A percentile compares a stretch with the other conserved stretches of the same genome.
Conservation (phyloP, 768 basidiomycete species). For the Boletus insuetus region DNA sequence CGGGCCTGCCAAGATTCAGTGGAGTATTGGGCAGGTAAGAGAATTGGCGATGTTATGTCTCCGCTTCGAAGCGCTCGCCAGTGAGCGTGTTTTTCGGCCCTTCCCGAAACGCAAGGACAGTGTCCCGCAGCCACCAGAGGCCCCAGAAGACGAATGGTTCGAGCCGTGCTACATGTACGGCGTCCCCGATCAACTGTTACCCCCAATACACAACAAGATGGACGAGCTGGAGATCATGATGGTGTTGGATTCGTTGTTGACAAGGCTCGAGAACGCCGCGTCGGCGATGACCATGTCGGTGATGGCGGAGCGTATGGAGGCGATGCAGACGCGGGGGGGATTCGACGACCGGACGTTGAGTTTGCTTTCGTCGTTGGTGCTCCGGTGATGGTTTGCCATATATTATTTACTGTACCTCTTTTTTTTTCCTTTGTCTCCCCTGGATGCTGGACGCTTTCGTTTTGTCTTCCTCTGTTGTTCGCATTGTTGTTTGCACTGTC, state of each 20-base stretch:
- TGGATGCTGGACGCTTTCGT: background rate
- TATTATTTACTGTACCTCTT: background rate
- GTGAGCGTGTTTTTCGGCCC: conserved; percentile 56
- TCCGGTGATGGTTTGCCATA: conserved; percentile 14
- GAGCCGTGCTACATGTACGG: conserved; percentile 46
- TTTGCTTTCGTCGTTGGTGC: conserved; percentile 37
- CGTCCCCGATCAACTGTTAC: conserved; percentile 63
- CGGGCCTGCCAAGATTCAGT: conserved; percentile 46
- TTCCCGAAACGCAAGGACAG: conserved; percentile 35
- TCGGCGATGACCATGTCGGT: conserved; percentile 25
- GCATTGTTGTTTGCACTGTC: too few relatives aligned
- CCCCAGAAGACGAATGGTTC: conserved; percentile 20
- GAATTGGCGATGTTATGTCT: conserved; percentile 72
- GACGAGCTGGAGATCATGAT: conserved; percentile 69
- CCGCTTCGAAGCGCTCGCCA: conserved; percentile 74
- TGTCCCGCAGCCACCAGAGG: conserved; percentile 17
- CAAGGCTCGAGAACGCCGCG: conserved; percentile 75
- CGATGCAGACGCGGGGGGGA: conserved; percentile 36
- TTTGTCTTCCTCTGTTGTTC: background rate
- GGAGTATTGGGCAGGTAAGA: conserved; percentile 71
- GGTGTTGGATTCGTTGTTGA: conserved; percentile 72
- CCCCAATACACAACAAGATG: conserved; percentile 65
- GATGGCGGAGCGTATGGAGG: conserved; percentile 24
- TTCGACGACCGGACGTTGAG: conserved; percentile 51
- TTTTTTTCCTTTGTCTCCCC: too few relatives aligned